A percentile compares a stretch with the other conserved stretches of the same genome.
Evolutionary conservation across 495 filamentous ascomycete species (phyloP).

Genomic region (Bacidia gigantensis): DNA sequence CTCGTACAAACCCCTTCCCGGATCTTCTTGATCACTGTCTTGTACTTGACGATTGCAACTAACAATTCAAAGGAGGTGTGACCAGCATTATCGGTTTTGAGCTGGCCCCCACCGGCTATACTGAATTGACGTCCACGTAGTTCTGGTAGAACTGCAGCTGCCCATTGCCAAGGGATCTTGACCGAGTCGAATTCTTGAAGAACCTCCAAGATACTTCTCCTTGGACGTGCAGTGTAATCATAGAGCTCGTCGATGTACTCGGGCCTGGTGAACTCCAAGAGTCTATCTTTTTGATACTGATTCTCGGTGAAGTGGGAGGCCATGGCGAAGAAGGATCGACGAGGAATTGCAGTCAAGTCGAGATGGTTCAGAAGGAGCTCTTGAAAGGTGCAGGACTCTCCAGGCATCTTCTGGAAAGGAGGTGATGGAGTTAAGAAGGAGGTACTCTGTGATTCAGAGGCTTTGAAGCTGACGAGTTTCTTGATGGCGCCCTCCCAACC

Average conservation of each 20-base stretch:
- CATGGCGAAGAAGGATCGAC: slow-evolving; percentile 66
- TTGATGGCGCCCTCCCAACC: slow-evolving; percentile 63
- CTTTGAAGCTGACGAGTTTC: slow-evolving; percentile 31
- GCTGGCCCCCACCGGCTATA: slow-evolving; percentile 58
- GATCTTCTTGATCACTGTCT: slow-evolving; percentile 72
- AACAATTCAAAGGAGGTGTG: slow-evolving; percentile 56
- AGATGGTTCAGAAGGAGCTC: slow-evolving; percentile 65
- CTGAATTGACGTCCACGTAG: slow-evolving; percentile 77
- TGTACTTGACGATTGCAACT: slow-evolving; percentile 83
- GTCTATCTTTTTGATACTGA: slow-evolving; percentile 59
- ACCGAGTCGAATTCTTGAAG: slow-evolving; percentile 80
- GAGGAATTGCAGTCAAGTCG: slow-evolving; percentile 79
- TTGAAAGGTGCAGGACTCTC: slow-evolving; percentile 47
- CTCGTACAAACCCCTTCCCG: slow-evolving; percentile 82
- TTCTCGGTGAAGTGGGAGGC: slow-evolving; percentile 62
- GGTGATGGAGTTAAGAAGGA: slow-evolving; percentile 14
- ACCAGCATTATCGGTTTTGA: slow-evolving; percentile 27
- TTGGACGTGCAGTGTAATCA: slow-evolving; percentile 88
- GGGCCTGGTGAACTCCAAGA: slow-evolving; percentile 66
- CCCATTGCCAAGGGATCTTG: slow-evolving; percentile 61
- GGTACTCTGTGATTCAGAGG: slow-evolving; percentile 7
- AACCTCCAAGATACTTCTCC: slow-evolving; percentile 81
- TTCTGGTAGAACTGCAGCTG: slow-evolving; percentile 54
- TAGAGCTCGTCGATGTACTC: slow-evolving; percentile 77
- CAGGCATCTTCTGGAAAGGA: slow-evolving; percentile 2